Evolutionary conservation across 352 stramenopile species (phyloP), one percentile per base, ranked within the genome.

Genomic region (Globisporangium barbulae): DNA sequence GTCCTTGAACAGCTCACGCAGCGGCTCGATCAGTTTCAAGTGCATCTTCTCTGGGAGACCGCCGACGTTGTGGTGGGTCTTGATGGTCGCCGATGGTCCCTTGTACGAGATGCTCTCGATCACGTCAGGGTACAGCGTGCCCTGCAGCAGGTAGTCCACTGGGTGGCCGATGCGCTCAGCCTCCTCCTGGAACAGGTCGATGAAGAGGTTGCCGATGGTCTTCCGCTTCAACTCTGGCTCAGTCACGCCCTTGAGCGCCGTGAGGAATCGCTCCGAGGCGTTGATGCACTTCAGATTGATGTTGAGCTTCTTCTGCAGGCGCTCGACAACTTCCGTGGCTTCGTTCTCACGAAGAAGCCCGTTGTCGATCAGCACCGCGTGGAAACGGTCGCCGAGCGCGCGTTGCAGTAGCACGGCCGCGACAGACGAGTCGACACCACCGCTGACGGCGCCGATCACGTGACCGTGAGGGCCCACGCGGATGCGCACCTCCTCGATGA

Each of bases 311-410:
- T 88, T 91, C 70, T 90, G 75, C 41, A 98, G 75, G 44, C 93
- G 88, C 7, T 97, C 80, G 10, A 98, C 77, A 47, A 98, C 95
- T 54, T 98, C 90, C 0, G 68, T 72, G 22, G 96, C 88, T 77
- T 99, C 98, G 73, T 99, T 91, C 75, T 98, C 88, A 49, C 98
- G 88, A 55, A 99, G 75, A 47, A 98, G 96, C 0, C 97, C 98
- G 74, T 99, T 99, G 85, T 99, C 98, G n/a, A 99, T 98, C 50
- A 99, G 79, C 41, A 99, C 93, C n/a, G 97, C 97, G 83, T 99
- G 97, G 78, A 99, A 99, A 45, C 97, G 85, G 79, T 99, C 88
- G 41, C 96, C 96, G 42, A 99, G 98, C 49, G 97, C 98, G 54
- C 90, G 84, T 64, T 98, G 97, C 66, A 99, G 89, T 31, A 99